phyloP scores from a whole-genome alignment of 2,329 filamentous ascomycete species.

The Fusarium albosuccineum region DNA sequence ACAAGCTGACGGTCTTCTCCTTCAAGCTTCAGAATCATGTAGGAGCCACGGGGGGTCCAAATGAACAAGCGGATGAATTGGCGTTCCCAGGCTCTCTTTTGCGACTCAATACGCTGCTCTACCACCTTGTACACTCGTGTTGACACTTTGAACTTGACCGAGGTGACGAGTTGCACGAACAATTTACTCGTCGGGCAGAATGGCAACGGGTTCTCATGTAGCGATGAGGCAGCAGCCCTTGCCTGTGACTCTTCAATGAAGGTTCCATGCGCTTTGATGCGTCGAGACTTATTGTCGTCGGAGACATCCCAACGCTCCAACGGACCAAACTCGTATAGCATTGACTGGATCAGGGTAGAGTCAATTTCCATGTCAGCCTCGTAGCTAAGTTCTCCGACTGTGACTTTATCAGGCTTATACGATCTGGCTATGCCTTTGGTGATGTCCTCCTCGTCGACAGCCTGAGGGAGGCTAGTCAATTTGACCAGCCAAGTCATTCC shows the following conservation, averaged over 20 bases:
- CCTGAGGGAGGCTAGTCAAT: not conserved
- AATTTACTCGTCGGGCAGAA: slow-evolving; percentile 51
- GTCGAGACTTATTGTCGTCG: slow-evolving; percentile 45
- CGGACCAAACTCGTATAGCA: slow-evolving; percentile 48
- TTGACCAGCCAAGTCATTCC: not conserved
- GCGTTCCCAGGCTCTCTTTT: slow-evolving; percentile 48
- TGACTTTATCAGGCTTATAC: not conserved
- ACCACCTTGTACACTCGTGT: slow-evolving; percentile 50
- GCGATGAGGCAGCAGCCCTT: slow-evolving; percentile 45
- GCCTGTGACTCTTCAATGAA: slow-evolving; percentile 56
- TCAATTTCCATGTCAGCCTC: slow-evolving; percentile 35
- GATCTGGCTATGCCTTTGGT: slow-evolving; percentile 17
- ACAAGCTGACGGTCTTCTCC: slow-evolving; percentile 3
- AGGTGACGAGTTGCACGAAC: slow-evolving; percentile 52
- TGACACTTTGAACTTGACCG: slow-evolving; percentile 55
- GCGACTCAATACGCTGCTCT: slow-evolving; percentile 45
- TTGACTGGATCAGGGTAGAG: slow-evolving; percentile 42
- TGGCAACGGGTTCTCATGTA: slow-evolving; percentile 49
- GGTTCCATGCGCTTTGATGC: slow-evolving; percentile 54
- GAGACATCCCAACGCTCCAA: slow-evolving; percentile 52
- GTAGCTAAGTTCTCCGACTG: slow-evolving; percentile 38
- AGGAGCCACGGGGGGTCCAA: slow-evolving; percentile 39
- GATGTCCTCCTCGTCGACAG: slow-evolving; percentile 14
- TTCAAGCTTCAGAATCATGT: slow-evolving; percentile 12
- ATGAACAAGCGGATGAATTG: slow-evolving; percentile 29